phyloP scores from a whole-genome alignment of 495 filamentous ascomycete species.

The Tuber aestivum region DNA sequence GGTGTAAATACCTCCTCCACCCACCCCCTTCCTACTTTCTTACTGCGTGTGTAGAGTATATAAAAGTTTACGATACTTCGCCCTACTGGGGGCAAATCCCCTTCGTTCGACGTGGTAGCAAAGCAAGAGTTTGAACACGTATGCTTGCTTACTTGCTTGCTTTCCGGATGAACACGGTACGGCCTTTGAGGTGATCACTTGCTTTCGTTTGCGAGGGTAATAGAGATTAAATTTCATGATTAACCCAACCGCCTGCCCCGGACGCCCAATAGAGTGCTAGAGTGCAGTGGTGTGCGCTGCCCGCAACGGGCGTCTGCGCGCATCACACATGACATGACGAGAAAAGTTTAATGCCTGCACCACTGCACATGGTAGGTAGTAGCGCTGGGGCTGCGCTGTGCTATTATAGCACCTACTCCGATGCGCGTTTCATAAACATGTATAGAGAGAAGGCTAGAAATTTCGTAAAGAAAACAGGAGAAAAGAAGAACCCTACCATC shows the following conservation, averaged over 20 bases:
- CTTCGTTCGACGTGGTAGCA: no score
- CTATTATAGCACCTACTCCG: neutral
- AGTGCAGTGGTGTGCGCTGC: neutral
- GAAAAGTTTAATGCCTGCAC: neutral
- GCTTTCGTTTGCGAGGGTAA: neutral
- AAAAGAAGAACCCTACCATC: neutral
- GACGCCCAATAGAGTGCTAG: neutral
- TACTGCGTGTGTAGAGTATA: no score
- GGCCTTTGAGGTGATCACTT: neutral
- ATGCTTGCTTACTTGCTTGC: neutral
- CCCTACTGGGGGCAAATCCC: no score
- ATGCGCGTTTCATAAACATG: neutral
- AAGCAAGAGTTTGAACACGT: neutral
- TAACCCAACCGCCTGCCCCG: neutral
- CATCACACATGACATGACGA: neutral
- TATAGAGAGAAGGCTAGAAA: neutral
- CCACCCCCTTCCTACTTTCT: no score
- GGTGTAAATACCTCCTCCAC: no score
- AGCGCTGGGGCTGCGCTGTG: neutral
- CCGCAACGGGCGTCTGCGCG: neutral
- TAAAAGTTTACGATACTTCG: no score
- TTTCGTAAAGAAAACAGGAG: neutral
- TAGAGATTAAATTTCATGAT: conserved; percentile 5
- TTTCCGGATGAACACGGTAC: neutral
- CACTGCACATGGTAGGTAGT: neutral